Percentiles rank a stretch among this genome's conserved stretches.
Conservation (phyloP, 768 basidiomycete species). For the Pleurotus djamor region DNA sequence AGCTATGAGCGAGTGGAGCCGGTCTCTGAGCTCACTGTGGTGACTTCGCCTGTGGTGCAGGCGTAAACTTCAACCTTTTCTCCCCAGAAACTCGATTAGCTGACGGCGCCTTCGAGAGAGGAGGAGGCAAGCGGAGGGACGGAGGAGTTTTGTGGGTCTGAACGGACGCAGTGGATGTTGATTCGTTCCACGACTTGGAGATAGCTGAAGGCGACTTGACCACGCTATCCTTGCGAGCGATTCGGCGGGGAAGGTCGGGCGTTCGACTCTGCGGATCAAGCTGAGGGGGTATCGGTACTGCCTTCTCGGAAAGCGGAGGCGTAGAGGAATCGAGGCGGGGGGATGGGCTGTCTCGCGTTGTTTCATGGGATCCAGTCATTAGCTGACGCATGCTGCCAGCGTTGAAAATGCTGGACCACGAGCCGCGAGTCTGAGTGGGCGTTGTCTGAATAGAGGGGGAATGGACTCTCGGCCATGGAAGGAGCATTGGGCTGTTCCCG, state of each 20-base stretch:
- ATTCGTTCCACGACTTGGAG: constrained; percentile 61
- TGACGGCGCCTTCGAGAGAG: background rate
- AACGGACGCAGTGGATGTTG: background rate
- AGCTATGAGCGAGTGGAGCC: no score
- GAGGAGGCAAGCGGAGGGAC: background rate
- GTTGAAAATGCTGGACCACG: constrained; percentile 81
- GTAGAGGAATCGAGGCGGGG: constrained; percentile 20
- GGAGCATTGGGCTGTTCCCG: constrained; percentile 39
- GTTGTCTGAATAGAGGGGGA: constrained; percentile 34
- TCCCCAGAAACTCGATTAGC: background rate
- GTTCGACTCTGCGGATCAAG: constrained; percentile 15
- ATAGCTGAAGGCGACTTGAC: constrained; percentile 25
- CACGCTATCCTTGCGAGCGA: constrained; percentile 10
- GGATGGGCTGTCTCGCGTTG: constrained; percentile 40
- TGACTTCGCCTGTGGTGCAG: background rate
- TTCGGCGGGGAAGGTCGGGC: constrained; percentile 24
- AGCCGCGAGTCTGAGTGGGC: constrained; percentile 47
- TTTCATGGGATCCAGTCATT: constrained; percentile 60
- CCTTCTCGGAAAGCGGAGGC: constrained; percentile 12
- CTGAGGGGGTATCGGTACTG: constrained; percentile 21
- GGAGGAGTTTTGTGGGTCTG: background rate
- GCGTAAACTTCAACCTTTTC: background rate
- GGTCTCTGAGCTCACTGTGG: background rate
- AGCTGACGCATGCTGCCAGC: constrained; percentile 67
- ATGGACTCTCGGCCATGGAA: constrained; percentile 50